These are phyloP conservation scores for Mycena haematopus DNA, from an alignment of 768 basidiomycete species.

Conservation along the genomic window DNA sequence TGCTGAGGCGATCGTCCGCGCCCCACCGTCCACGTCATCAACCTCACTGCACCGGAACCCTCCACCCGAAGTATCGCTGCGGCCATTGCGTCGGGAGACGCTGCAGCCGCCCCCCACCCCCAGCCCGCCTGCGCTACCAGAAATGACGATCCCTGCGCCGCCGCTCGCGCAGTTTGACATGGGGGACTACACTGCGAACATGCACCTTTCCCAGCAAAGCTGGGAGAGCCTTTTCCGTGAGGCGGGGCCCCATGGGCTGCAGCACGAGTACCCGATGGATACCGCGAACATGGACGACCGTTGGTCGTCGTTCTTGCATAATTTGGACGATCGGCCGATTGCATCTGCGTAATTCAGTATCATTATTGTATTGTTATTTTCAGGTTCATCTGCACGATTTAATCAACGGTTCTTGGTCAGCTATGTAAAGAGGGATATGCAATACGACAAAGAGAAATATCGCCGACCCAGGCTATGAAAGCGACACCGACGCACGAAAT, in stretches of 20 bases:
- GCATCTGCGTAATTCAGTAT: conserved; percentile 4
- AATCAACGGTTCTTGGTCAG: neutral
- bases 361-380: neutral
- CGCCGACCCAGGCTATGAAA: too few relatives aligned
- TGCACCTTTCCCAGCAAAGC: conserved; percentile 27
- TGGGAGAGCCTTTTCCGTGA: conserved; percentile 49
- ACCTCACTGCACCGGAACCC: neutral
- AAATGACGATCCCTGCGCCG: conserved; percentile 17
- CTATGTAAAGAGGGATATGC: neutral
- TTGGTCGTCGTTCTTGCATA: conserved; percentile 48
- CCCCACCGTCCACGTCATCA: conserved; percentile 1
- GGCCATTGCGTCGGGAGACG: conserved; percentile 10
- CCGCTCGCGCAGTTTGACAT: conserved; percentile 20
- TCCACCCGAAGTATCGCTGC: neutral
- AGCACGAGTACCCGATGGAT: conserved; percentile 14
- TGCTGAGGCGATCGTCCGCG: conserved; percentile 37
- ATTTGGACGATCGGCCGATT: conserved; percentile 8
- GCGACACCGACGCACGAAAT: too few relatives aligned
- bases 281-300: conserved; percentile 41
- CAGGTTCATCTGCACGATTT: neutral
- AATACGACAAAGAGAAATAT: too few relatives aligned
- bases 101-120: conserved; percentile 4
- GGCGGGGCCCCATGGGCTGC: conserved; percentile 34
- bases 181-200: conserved; percentile 2
- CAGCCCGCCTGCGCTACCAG: neutral